phyloP scores from a whole-genome alignment of 805 yeast species.

The Myxozyma kluyveri region DNA sequence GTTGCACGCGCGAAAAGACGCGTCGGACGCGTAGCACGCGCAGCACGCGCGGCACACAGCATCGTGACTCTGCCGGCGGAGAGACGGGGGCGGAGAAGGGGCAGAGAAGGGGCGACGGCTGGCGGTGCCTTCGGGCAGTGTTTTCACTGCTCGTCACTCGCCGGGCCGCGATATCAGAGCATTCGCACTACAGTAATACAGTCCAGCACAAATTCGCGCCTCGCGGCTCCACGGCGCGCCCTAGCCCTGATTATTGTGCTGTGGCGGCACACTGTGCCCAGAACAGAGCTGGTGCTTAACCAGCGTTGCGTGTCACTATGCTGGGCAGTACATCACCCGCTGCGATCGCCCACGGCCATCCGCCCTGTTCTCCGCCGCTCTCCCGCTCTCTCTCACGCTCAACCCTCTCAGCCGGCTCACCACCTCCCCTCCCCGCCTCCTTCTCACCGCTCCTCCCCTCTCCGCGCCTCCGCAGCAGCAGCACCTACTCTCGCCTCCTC shows the following conservation, averaged over 20 bases:
- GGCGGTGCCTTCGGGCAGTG: conserved; percentile 3
- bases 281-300: too few species aligned
- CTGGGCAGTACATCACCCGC: not conserved
- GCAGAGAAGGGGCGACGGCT: conserved; percentile 5
- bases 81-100: conserved; percentile 1
- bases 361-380: too few species aligned
- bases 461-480: not conserved
- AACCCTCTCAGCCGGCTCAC: not conserved
- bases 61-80: not conserved
- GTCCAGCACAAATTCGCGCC: too few species aligned
- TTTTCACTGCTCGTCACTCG: too few species aligned
- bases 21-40: conserved; percentile 5
- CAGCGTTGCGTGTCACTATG: not conserved
- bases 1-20: not conserved
- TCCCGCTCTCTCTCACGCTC: too few species aligned
- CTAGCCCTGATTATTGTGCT: not conserved
- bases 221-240: not conserved
- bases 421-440: conserved; percentile 1
- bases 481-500: not conserved
- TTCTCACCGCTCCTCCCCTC: not conserved
- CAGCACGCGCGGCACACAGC: not conserved
- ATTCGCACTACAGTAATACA: too few species aligned
- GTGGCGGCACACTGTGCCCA: too few species aligned
- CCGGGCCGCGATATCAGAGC: too few species aligned
- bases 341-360: too few species aligned